Base-by-base conservation (phyloP, 306 rosid genomes). In the Gastrolobium bilobum region DNA sequence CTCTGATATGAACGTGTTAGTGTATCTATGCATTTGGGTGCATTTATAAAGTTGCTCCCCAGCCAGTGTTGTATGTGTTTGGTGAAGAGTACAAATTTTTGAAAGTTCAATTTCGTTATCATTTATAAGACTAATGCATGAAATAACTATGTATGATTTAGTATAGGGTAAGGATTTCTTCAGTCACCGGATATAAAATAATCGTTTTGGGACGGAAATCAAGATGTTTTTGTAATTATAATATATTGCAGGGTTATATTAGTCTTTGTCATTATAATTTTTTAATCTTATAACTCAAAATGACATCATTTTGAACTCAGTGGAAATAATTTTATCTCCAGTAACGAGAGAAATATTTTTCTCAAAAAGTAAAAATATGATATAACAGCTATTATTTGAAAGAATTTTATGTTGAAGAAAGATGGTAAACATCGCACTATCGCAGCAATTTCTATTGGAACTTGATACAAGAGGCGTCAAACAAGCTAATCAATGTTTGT, bases 1-100 rank as follows among this genome's bases (percentile, higher is more conserved):
- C 14, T 51, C 14, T 51, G 8, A 14, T 62, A 62, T 70, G 68
- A 62, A 46, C 54, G 30, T 69, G 75, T 53, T 34, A 42, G 73
- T 70, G 78, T 38, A 63, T 68, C 58, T 43, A 59, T 78, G 26
- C 53, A 72, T 52, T n/a, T 42, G 73, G 59, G 68, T 63, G 79
- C 84, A 63, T 44, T 71, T 79, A 50, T 71, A 9, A 50, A 71
- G 66, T 63, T 62, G 46, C 65, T 10, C 66, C 71, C 44, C 62
- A 48, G 7, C 20, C 26, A 63, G 66, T 80, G 33, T 38, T 71
- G 34, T 57, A 58, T 37, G 42, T 73, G 68, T 15, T 57, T 48
- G 67, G 43, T 69, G 71, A 15, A 58, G 48, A 31, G 61, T 69
- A 15, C 9, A 35, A 48, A 44, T 40, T 40, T 79, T 51, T 9